Base-by-base conservation (phyloP, 1,284 basidiomycete species). In the Pseudozyma pruni region DNA sequence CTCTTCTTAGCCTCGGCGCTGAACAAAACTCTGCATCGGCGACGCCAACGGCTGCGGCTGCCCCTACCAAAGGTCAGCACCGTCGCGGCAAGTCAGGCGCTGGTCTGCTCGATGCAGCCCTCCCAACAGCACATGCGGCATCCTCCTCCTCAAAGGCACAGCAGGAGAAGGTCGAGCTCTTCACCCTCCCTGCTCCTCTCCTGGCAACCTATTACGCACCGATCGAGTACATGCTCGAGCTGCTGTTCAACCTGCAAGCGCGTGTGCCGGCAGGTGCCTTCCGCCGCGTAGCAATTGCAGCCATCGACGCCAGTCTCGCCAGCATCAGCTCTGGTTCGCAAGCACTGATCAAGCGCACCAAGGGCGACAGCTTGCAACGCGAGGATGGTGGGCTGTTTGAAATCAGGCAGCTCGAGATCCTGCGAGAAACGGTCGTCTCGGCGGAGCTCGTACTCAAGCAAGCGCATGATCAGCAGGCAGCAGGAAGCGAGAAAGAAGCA, bases 1-100 rank as follows among this genome's bases (percentile, higher is more conserved):
- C 29, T 38, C 19, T n/a, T 19, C 17, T 9, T 33, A 17, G 33
- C 13, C 23, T n/a, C 3, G 42, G 8, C 20, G 38, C 41, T 13
- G 17, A 45, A 9, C 31, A 49, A 14, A 16, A 39, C 13, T 39
- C 49, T 17, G 14, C 41, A 35, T 7, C 39, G 14, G 25, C 47
- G 16, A 7, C 39, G n/a, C 3, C 48, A 22, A 33, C 43, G 13
- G 5, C 14, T 5, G 25, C 51, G 1, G 20, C 31, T 6, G 27
- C 10, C 2, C 35, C 2, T 1, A 35, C 19, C 1, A 52, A 39
- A 29, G 40, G 14, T 19, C 40, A 43, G n/a, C 70, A 69, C 33
- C 47, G 55, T 8, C 39, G 71, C 8, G 70, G 39, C 31, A 73
- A 63, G 53, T 70, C 67, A 2, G 71, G 71, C 3, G 71, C 71